A percentile compares a stretch with the other conserved stretches of the same genome.
Evolutionary conservation across 176 grass and related monocot genomes (phyloP).

Genomic region (Oryza australiensis): DNA sequence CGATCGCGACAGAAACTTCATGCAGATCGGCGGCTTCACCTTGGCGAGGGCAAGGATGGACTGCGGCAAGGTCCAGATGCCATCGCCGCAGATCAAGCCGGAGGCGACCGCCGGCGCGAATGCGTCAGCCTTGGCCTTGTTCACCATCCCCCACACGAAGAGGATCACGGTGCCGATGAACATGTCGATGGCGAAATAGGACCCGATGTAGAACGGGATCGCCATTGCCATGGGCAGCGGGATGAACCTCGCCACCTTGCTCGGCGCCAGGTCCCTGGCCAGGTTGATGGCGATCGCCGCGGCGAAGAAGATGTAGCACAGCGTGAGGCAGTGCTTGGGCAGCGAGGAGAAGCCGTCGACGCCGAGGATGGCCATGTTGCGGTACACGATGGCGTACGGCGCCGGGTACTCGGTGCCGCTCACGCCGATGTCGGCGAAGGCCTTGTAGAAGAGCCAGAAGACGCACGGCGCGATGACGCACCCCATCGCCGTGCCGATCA

Average conservation of each 20-base stretch:
- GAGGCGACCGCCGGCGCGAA: slow-evolving; percentile 47
- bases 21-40: slow-evolving; percentile 62
- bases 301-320: slow-evolving; percentile 56
- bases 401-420: slow-evolving; percentile 46
- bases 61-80: slow-evolving; percentile 49
- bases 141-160: slow-evolving; percentile 35
- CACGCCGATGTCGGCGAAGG: slow-evolving; percentile 39
- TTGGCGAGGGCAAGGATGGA: slow-evolving; percentile 47
- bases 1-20: slow-evolving; percentile 55
- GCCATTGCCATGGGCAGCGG: slow-evolving; percentile 59
- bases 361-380: slow-evolving; percentile 60
- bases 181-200: slow-evolving; percentile 59
- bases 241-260: slow-evolving; percentile 37
- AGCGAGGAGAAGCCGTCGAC: slow-evolving; percentile 58
- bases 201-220: slow-evolving; percentile 50
- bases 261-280: slow-evolving; percentile 21
- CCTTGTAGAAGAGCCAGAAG: slow-evolving; percentile 68
- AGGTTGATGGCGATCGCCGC: slow-evolving; percentile 44
- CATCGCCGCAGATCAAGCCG: slow-evolving; percentile 47
- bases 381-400: slow-evolving; percentile 55
- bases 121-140: slow-evolving; percentile 33
- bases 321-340: slow-evolving; percentile 48
- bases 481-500: slow-evolving; percentile 56
- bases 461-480: slow-evolving; percentile 58
- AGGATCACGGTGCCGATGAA: slow-evolving; percentile 47